Evolutionary conservation across 192 early-diverging fungal genomes (phyloP).

Genomic region (Umbelopsis ramanniana): DNA sequence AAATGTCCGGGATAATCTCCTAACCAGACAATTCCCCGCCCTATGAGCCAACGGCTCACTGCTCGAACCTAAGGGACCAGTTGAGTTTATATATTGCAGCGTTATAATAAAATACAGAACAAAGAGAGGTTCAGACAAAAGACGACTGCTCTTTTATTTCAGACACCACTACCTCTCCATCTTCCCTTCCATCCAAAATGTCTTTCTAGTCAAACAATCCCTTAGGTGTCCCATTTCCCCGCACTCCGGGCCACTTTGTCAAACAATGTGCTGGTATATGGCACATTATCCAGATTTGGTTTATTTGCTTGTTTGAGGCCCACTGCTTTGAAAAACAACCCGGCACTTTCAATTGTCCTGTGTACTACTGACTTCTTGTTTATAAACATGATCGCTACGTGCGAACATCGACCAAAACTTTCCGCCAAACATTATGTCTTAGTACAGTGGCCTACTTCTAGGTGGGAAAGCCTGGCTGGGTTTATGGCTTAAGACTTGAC

Average conservation of each 20-base stretch:
- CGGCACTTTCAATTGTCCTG: neutral
- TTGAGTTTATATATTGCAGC: constrained; percentile 2
- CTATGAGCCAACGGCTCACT: neutral
- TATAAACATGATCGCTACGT: neutral
- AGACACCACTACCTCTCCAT: too few relatives aligned
- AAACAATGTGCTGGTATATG: neutral
- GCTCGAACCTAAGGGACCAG: neutral
- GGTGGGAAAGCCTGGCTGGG: too few relatives aligned
- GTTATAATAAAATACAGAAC: too few relatives aligned
- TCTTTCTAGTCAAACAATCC: neutral
- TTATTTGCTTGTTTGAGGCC: neutral
- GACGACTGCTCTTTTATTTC: too few relatives aligned
- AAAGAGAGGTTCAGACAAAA: too few relatives aligned
- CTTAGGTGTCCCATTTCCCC: neutral
- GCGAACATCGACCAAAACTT: neutral
- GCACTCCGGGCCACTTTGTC: neutral
- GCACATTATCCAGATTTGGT: neutral
- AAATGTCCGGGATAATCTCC: constrained; percentile 22
- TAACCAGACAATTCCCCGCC: constrained; percentile 8
- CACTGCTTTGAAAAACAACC: neutral
- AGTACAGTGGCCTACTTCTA: too few relatives aligned
- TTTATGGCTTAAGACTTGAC: too few relatives aligned
- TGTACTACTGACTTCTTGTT: neutral
- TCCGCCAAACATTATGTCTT: too few relatives aligned
- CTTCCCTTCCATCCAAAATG: neutral